These are phyloP conservation scores for Solioccasus polychromus DNA, from an alignment of 768 basidiomycete genomes.

Conservation along the genomic window DNA sequence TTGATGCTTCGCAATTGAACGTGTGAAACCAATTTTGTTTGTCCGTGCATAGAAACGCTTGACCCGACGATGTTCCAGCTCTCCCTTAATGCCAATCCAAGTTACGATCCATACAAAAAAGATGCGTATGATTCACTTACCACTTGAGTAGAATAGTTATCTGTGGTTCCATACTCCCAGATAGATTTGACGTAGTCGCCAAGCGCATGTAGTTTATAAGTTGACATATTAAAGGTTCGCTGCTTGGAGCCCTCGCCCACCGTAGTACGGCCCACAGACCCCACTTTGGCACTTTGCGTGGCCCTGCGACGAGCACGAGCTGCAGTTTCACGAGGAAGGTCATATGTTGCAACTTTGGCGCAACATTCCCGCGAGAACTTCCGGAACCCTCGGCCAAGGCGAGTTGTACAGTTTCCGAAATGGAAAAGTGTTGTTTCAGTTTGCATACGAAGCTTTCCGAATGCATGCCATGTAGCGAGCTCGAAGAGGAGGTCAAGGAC, in stretches of 20 bases:
- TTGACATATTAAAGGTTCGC: constrained; percentile 10
- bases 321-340: constrained; percentile 32
- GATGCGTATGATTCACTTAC: constrained; percentile 17
- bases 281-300: background rate
- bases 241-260: background rate
- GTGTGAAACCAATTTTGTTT: background rate
- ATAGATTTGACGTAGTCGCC: constrained; percentile 14
- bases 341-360: constrained; percentile 21
- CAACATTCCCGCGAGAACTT: constrained; percentile 26
- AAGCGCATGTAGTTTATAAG: constrained; percentile 18
- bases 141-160: constrained; percentile 36
- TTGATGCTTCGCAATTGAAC: background rate
- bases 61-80: constrained; percentile 12
- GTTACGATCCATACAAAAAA: background rate
- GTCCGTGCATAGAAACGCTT: background rate
- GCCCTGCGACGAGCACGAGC: constrained; percentile 14
- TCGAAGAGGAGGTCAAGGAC: constrained; percentile 22
- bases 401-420: constrained; percentile 24
- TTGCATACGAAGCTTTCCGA: constrained; percentile 28
- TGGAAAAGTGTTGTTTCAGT: constrained; percentile 12
- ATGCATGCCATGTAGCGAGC: constrained; percentile 23
- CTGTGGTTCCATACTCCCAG: constrained; percentile 11
- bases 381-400: constrained; percentile 20
- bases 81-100: constrained; percentile 11
- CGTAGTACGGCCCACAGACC: background rate